Percentiles rank a stretch among this genome's conserved stretches.
Evolutionary conservation across 108 stramenopile species (phyloP).

Genomic region (Epithemia pelagica): DNA sequence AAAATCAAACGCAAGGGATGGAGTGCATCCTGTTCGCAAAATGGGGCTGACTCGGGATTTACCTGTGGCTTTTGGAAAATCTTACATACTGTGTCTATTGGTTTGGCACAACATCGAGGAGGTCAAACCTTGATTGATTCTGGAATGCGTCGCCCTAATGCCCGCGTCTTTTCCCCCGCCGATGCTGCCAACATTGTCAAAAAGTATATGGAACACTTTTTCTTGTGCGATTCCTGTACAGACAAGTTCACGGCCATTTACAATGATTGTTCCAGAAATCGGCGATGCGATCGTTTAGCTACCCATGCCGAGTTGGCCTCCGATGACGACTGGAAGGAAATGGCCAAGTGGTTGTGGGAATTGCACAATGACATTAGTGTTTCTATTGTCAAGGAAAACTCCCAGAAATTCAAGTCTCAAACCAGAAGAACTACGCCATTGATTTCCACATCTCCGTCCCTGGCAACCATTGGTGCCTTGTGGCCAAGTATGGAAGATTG

Average conservation of each 20-base stretch:
- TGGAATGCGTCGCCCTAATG: slow-evolving; percentile 20
- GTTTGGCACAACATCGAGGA: slow-evolving; percentile 65
- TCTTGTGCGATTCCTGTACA: slow-evolving; percentile 63
- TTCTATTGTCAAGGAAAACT: slow-evolving; percentile 36
- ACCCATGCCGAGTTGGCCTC: slow-evolving; percentile 13
- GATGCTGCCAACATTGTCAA: slow-evolving; percentile 35
- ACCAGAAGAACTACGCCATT: neutral
- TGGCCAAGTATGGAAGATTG: slow-evolving; percentile 35
- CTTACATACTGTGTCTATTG: slow-evolving; percentile 65
- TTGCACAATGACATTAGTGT: slow-evolving; percentile 78
- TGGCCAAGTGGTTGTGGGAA: slow-evolving; percentile 79
- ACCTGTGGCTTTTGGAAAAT: slow-evolving; percentile 83
- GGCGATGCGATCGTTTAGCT: slow-evolving; percentile 63
- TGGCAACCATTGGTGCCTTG: neutral
- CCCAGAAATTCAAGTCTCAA: neutral
- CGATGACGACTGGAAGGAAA: slow-evolving; percentile 65
- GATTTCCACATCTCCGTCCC: neutral
- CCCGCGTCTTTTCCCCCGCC: slow-evolving; percentile 31
- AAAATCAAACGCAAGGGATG: slow-evolving; percentile 20
- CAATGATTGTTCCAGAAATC: slow-evolving; percentile 63
- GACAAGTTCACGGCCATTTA: slow-evolving; percentile 63
- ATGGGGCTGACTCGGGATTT: slow-evolving; percentile 28
- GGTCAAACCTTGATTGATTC: slow-evolving; percentile 37
- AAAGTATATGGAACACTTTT: slow-evolving; percentile 72
- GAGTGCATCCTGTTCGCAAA: slow-evolving; percentile 24